Evolutionary conservation across 2,329 filamentous ascomycete genomes (phyloP).

Genomic region (Alternaria sp.): DNA sequence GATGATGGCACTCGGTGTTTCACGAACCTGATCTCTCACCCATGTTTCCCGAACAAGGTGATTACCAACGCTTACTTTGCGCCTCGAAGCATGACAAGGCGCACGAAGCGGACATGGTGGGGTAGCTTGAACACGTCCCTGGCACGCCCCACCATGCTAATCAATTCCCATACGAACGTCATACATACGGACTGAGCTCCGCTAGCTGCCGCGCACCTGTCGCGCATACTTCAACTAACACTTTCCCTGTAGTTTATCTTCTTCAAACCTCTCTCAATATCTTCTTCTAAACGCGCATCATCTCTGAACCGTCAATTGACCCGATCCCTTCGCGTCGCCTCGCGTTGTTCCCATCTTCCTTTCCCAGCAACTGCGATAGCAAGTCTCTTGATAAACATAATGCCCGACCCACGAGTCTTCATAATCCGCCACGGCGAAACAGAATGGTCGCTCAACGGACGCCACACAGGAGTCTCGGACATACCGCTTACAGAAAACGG

Average conservation of each 20-base stretch:
- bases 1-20: background rate
- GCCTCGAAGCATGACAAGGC: conserved; percentile 13
- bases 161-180: conserved; percentile 19
- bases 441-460: conserved; percentile 88
- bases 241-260: background rate
- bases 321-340: background rate
- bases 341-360: background rate
- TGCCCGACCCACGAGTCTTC: conserved; percentile 61
- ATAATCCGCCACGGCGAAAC: conserved; percentile 87
- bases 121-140: conserved; percentile 15
- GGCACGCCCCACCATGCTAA: conserved; percentile 32
- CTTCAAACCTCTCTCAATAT: background rate
- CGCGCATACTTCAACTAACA: background rate
- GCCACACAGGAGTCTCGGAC: conserved; percentile 82
- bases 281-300: background rate
- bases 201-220: conserved; percentile 10
- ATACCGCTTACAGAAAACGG: conserved; percentile 85
- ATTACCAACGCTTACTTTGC: conserved; percentile 30
- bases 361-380: background rate
- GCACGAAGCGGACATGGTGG: conserved; percentile 6
- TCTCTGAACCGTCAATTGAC: background rate
- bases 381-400: conserved; percentile 16
- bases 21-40: background rate
- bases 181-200: conserved; percentile 17
- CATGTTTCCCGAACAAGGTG: conserved; percentile 2